These are phyloP conservation scores for Paspalum vaginatum DNA, from an alignment of 176 grass and related monocot species.

Conservation along the genomic window DNA sequence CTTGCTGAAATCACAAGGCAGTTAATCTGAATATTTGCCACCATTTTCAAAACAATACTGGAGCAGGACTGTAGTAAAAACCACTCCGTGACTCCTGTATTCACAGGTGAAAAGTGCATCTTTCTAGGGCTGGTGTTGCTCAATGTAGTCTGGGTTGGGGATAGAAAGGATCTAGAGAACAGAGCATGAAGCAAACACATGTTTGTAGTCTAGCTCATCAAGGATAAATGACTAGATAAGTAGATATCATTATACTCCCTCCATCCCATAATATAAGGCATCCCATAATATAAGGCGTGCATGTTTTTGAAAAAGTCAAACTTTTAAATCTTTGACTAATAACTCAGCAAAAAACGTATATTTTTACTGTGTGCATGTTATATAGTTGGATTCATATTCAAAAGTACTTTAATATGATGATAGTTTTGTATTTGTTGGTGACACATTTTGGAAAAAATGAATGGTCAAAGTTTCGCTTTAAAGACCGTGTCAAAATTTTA, in stretches of 20 bases:
- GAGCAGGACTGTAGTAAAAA: neutral
- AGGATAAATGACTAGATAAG: neutral
- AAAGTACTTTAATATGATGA: no score
- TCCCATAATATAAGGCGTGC: no score
- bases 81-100: neutral
- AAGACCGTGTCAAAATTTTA: no score
- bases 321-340: no score
- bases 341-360: no score
- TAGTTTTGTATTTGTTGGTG: no score
- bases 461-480: no score
- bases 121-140: neutral
- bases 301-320: no score
- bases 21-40: neutral
- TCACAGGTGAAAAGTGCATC: neutral
- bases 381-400: no score
- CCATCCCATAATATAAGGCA: no score
- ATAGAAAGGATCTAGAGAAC: neutral
- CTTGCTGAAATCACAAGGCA: neutral
- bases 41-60: neutral
- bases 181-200: neutral
- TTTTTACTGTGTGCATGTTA: no score
- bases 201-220: neutral
- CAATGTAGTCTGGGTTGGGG: neutral
- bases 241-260: neutral
- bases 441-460: no score